A percentile compares a stretch with the other conserved stretches of the same genome.
These are phyloP conservation scores for Candida incommunis DNA, from an alignment of 805 yeast genomes.

Conservation along the genomic window DNA sequence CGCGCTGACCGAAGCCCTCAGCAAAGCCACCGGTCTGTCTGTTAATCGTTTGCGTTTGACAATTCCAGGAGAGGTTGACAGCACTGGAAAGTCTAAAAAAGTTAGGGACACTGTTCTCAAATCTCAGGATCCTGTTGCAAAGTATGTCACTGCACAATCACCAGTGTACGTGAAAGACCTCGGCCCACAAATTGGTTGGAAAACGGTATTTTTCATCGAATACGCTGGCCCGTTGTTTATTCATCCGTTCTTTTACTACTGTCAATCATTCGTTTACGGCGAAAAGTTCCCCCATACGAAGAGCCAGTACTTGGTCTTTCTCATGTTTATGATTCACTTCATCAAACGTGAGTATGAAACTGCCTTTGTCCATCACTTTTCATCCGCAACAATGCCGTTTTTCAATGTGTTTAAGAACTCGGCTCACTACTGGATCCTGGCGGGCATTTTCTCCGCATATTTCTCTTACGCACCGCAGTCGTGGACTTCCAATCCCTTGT, in stretches of 20 bases:
- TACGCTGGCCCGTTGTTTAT: slow-evolving; percentile 80
- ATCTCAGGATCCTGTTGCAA: slow-evolving; percentile 29
- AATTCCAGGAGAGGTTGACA: slow-evolving; percentile 16
- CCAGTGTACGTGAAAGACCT: slow-evolving; percentile 64
- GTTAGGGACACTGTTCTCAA: slow-evolving; percentile 28
- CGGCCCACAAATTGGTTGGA: slow-evolving; percentile 90
- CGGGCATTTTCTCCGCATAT: slow-evolving; percentile 47
- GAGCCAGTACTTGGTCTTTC: slow-evolving; percentile 41
- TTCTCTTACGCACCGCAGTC: slow-evolving; percentile 33
- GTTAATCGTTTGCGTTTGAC: slow-evolving; percentile 43
- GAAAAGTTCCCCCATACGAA: slow-evolving; percentile 25
- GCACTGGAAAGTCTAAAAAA: slow-evolving; percentile 23
- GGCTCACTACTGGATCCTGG: slow-evolving; percentile 83
- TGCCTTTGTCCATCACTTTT: slow-evolving; percentile 67
- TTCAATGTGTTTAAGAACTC: slow-evolving; percentile 80
- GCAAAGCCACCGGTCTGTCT: slow-evolving; percentile 30
- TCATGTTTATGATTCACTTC: slow-evolving; percentile 59
- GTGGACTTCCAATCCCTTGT: slow-evolving; percentile 11
- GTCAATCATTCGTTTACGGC: slow-evolving; percentile 23
- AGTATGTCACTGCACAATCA: slow-evolving; percentile 28
- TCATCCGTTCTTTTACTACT: slow-evolving; percentile 52
- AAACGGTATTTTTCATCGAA: slow-evolving; percentile 76
- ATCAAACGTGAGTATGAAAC: slow-evolving; percentile 84
- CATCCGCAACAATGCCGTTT: slow-evolving; percentile 85
- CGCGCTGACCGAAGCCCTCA: slow-evolving; percentile 30